Evolutionary conservation across 805 yeast species (phyloP), one percentile per base, ranked within the genome.

Genomic region (Myxozyma nipponensis): DNA sequence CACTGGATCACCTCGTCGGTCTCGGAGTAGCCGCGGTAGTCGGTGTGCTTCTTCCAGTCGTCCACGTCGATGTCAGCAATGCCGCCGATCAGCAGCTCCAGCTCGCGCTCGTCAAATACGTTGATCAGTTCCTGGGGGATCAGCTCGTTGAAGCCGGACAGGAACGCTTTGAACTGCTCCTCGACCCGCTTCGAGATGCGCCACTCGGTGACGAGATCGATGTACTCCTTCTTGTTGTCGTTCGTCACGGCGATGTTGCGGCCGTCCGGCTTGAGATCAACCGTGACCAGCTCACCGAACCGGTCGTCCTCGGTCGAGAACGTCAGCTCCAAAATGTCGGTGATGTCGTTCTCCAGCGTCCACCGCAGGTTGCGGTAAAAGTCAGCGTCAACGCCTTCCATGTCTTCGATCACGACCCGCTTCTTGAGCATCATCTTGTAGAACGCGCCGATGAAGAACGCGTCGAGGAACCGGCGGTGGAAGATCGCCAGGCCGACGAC

Each of bases 1-100:
- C 98, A 93, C 73, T 91, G 95, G 61, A 93, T 83, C 44, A 89
- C 96, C 72, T 89, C 95, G 71, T 93, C 98, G 58, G 81, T 81
- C 71, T 93, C 98, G 67, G 89, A 91, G 71, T 91, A 93, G 3
- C 98, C 98, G 73, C 98, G 82, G 72, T 93, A 93, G 70, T 93
- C 99, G 19, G 99, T 93, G 69, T 93, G 97, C 68, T 88, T 90
- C 73, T 89, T 93, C 99, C 99, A 93, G 74, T 93, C 99, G 59
- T 90, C 97, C 51, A 91, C 86, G 69, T 93, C 98, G 63, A 93
- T 91, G 64, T 93, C 98, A 1, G 97, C 93, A 65, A 93, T 82
- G 69, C 99, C 99, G 68, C 98, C 98, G 70, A 93, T 93, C 66
- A 93, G 78, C 67, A 93, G 75, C 75, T 93, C 99, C 58, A 93